Evolutionary conservation across 1,284 basidiomycete genomes (phyloP).

Genomic region (Trichosporon sp.): DNA sequence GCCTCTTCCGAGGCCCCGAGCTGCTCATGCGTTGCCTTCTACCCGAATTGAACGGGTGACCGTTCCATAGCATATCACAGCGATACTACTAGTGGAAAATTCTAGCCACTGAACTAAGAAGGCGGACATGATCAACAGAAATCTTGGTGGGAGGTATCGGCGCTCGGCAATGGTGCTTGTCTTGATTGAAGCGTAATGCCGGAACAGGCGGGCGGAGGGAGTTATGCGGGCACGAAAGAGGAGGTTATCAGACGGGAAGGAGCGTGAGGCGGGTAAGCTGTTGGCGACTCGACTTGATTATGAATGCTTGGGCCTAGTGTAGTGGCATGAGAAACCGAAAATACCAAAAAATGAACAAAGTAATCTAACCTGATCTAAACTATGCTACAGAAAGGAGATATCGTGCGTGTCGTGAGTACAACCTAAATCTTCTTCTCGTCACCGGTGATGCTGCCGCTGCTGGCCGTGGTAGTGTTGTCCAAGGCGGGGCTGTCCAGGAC

Average conservation of each 20-base stretch:
- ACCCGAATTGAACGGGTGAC: conserved; percentile 6
- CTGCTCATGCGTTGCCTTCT: background rate
- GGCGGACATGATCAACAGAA: no score
- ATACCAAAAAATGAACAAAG: no score
- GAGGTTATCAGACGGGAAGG: no score
- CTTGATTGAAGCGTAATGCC: no score
- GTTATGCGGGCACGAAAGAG: no score
- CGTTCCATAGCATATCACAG: background rate
- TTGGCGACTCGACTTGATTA: no score
- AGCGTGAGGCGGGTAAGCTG: no score
- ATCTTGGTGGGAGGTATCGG: no score
- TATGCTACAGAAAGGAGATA: background rate
- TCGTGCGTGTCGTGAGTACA: background rate
- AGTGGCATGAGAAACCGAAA: no score
- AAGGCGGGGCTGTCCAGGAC: background rate
- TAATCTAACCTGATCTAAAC: background rate
- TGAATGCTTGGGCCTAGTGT: no score
- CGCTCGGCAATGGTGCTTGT: no score
- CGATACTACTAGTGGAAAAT: conserved; percentile 4
- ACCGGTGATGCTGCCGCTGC: background rate
- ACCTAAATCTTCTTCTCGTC: background rate
- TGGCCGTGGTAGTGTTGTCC: background rate
- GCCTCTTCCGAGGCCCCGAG: background rate
- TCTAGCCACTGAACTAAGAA: conserved; percentile 10
- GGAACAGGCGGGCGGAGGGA: no score